These are phyloP conservation scores for Starmerella vaccinii DNA, from an alignment of 805 yeast species.

Conservation along the genomic window DNA sequence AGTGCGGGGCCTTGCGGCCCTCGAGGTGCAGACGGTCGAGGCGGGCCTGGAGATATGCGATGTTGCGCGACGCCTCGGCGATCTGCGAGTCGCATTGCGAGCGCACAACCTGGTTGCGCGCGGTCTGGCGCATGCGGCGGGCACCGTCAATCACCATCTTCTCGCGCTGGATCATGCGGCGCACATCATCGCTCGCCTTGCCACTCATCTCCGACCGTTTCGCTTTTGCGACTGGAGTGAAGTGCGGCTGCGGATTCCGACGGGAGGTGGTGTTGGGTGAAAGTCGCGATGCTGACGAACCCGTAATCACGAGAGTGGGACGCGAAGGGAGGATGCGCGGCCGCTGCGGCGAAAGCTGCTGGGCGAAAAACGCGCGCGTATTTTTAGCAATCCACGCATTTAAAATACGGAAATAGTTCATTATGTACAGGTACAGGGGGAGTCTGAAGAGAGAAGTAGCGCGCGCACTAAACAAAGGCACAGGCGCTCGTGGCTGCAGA, in stretches of 20 bases:
- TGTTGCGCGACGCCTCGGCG: conserved; percentile 82
- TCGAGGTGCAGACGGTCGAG: conserved; percentile 39
- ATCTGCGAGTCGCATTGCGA: conserved; percentile 85
- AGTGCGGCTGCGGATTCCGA: background rate
- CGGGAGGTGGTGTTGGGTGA: conserved; percentile 3
- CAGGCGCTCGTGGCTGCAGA: too few species aligned
- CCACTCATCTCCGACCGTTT: conserved; percentile 8
- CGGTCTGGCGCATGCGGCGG: conserved; percentile 62
- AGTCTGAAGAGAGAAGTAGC: background rate
- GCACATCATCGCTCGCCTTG: conserved; percentile 46
- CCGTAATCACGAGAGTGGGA: conserved; percentile 2
- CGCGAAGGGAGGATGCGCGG: background rate
- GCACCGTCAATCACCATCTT: conserved; percentile 81
- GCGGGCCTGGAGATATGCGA: conserved; percentile 75
- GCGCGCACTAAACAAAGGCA: background rate
- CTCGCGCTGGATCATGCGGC: conserved; percentile 79
- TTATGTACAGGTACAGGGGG: background rate
- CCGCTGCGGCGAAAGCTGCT: too few species aligned
- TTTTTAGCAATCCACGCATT: too few species aligned
- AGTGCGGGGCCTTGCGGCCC: conserved; percentile 4
- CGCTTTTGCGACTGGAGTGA: background rate
- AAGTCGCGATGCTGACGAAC: conserved; percentile 5
- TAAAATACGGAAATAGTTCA: background rate
- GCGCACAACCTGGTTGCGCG: conserved; percentile 71
- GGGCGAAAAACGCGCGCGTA: too few species aligned